Evolutionary conservation across 176 grass and related monocot species (phyloP).

Genomic region (Zizania latifolia): DNA sequence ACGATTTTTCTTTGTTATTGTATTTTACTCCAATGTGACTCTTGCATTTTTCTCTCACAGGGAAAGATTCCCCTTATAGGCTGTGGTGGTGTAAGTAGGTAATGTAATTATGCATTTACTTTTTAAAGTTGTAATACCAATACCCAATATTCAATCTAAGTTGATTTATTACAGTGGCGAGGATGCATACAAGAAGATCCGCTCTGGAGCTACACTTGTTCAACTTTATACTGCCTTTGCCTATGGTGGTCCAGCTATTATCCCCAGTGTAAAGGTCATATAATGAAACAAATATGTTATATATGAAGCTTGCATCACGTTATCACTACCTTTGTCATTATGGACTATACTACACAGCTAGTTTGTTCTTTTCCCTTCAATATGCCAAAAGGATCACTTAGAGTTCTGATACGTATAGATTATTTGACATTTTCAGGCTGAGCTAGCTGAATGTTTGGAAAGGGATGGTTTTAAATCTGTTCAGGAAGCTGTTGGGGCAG

Average conservation of each 20-base stretch:
- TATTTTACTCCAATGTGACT: constrained; percentile 18
- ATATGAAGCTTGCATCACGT: background rate
- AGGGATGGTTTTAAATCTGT: constrained; percentile 92
- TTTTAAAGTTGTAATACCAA: background rate
- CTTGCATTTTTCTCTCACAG: constrained; percentile 47
- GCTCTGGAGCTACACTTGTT: constrained; percentile 82
- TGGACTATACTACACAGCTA: background rate
- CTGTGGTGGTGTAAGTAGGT: constrained; percentile 90
- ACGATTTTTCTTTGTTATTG: constrained; percentile 15
- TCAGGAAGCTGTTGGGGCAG: constrained; percentile 74
- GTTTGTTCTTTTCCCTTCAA: background rate
- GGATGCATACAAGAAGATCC: constrained; percentile 98
- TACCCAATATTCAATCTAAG: constrained; percentile 21
- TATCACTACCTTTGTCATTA: background rate
- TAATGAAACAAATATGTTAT: background rate
- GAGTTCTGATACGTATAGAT: constrained; percentile 14
- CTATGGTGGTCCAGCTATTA: constrained; percentile 81
- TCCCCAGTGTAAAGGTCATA: constrained; percentile 84
- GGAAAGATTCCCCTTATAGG: constrained; percentile 91
- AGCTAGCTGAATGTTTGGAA: constrained; percentile 86
- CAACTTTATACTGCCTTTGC: constrained; percentile 89
- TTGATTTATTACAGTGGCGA: constrained; percentile 51
- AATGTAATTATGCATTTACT: constrained; percentile 12
- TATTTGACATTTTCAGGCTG: constrained; percentile 44
- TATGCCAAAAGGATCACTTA: background rate